phyloP scores from a whole-genome alignment of 1,139 yeast genomes.

The Diutina pseudorugosa region DNA sequence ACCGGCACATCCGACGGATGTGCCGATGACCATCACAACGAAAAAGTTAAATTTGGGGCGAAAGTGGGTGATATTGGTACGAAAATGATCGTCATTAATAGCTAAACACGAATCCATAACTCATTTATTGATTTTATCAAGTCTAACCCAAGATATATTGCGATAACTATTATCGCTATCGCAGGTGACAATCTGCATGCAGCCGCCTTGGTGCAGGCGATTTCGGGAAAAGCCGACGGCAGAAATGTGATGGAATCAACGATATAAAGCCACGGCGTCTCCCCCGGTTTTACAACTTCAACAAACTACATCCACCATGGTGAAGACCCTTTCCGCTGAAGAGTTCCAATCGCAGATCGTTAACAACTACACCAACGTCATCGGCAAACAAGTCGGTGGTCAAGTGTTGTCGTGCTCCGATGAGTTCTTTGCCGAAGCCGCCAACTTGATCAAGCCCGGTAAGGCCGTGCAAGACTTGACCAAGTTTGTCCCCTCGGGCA shows the following conservation, averaged over 20 bases:
- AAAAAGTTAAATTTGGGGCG: not conserved
- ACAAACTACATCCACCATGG: constrained; percentile 12
- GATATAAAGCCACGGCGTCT: not conserved
- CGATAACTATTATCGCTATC: not conserved
- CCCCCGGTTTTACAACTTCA: not conserved
- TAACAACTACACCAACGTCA: constrained; percentile 44
- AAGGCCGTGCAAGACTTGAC: constrained; percentile 75
- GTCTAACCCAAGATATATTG: not conserved
- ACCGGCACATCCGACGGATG: not conserved
- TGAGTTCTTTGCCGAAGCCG: constrained; percentile 95
- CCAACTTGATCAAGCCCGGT: constrained; percentile 68
- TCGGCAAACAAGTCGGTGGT: constrained; percentile 79
- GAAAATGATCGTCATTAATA: not conserved
- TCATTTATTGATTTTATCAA: not conserved
- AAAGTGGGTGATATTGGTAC: not conserved
- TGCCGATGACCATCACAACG: not conserved
- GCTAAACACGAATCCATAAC: not conserved
- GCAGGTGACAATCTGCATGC: not conserved
- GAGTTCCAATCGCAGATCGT: constrained; percentile 35
- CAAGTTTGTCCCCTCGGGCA: constrained; percentile 72
- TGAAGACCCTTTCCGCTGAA: constrained; percentile 19
- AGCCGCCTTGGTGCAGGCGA: not conserved
- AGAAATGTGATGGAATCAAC: not conserved
- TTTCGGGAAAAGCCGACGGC: not conserved
- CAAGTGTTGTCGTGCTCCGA: constrained; percentile 57